These are phyloP conservation scores for Coemansia sp. DNA, from an alignment of 192 early-diverging fungal species.

Conservation along the genomic window DNA sequence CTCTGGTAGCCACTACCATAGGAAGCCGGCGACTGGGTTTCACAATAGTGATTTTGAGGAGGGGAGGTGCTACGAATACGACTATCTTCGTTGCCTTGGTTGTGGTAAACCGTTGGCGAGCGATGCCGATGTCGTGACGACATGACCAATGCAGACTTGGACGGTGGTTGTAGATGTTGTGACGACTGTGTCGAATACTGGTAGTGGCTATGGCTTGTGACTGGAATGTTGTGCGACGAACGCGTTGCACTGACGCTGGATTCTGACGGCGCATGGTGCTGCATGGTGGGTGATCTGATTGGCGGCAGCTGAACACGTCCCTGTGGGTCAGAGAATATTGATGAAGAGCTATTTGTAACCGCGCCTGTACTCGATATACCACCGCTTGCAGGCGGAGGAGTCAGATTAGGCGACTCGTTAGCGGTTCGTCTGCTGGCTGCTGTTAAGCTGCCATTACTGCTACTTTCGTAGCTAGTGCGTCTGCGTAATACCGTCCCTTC, in stretches of 20 bases:
- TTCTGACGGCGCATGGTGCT: neutral
- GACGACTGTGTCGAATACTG: neutral
- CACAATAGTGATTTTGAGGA: neutral
- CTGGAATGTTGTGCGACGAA: neutral
- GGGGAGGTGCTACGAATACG: conserved; percentile 2
- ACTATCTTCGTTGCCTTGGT: neutral
- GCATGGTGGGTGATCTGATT: conserved; percentile 17
- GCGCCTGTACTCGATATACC: neutral
- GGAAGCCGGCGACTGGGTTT: neutral
- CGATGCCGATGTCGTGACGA: too few species aligned
- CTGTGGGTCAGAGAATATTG: conserved; percentile 29
- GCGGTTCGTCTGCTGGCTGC: neutral
- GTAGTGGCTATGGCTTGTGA: neutral
- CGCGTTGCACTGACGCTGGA: neutral
- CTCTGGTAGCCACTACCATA: neutral
- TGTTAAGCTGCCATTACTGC: conserved; percentile 10
- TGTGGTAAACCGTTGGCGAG: neutral
- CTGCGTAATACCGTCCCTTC: neutral
- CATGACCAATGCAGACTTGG: too few species aligned
- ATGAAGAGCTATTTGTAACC: neutral
- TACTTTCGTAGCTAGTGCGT: conserved; percentile 3
- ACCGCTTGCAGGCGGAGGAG: neutral
- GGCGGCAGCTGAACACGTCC: conserved; percentile 43
- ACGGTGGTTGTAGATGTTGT: too few species aligned
- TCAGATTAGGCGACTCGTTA: neutral